A percentile compares a stretch with the other conserved stretches of the same genome.
phyloP scores from a whole-genome alignment of 352 stramenopile species.

The Phytophthora foliorum region DNA sequence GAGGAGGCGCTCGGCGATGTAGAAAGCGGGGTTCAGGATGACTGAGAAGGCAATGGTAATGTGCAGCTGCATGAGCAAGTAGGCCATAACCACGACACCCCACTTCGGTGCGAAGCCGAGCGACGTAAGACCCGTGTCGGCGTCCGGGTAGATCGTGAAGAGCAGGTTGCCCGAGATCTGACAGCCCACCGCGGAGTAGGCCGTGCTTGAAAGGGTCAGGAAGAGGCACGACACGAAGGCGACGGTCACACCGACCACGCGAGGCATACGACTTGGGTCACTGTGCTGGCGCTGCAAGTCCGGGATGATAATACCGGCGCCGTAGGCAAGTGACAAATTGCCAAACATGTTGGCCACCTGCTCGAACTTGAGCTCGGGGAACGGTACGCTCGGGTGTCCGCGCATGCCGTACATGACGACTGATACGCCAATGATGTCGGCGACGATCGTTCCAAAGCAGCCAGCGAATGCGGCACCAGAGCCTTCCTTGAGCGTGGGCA shows the following conservation, averaged over 20 bases:
- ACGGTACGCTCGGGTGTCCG: slow-evolving; percentile 53
- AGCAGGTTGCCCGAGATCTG: slow-evolving; percentile 76
- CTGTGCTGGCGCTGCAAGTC: slow-evolving; percentile 67
- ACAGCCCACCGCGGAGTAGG: slow-evolving; percentile 66
- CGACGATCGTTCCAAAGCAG: slow-evolving; percentile 64
- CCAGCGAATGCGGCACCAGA: slow-evolving; percentile 61
- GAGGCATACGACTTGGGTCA: slow-evolving; percentile 65
- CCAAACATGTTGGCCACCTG: slow-evolving; percentile 68
- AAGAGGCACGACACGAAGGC: slow-evolving; percentile 65
- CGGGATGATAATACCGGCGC: slow-evolving; percentile 66
- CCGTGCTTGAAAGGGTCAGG: slow-evolving; percentile 49
- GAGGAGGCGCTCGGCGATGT: slow-evolving; percentile 50
- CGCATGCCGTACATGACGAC: slow-evolving; percentile 65
- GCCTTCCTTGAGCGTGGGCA: slow-evolving; percentile 69
- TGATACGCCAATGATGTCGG: slow-evolving; percentile 57
- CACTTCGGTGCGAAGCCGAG: slow-evolving; percentile 52
- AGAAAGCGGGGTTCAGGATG: slow-evolving; percentile 54
- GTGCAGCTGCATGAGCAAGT: slow-evolving; percentile 61
- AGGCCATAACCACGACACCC: slow-evolving; percentile 52
- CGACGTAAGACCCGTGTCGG: slow-evolving; percentile 32
- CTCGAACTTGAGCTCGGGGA: slow-evolving; percentile 59
- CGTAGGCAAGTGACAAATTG: slow-evolving; percentile 75
- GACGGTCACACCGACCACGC: slow-evolving; percentile 61
- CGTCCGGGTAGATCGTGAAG: slow-evolving; percentile 65
- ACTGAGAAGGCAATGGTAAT: slow-evolving; percentile 60